Base-by-base conservation (phyloP, 768 basidiomycete genomes). In the Chalciporus chontae region DNA sequence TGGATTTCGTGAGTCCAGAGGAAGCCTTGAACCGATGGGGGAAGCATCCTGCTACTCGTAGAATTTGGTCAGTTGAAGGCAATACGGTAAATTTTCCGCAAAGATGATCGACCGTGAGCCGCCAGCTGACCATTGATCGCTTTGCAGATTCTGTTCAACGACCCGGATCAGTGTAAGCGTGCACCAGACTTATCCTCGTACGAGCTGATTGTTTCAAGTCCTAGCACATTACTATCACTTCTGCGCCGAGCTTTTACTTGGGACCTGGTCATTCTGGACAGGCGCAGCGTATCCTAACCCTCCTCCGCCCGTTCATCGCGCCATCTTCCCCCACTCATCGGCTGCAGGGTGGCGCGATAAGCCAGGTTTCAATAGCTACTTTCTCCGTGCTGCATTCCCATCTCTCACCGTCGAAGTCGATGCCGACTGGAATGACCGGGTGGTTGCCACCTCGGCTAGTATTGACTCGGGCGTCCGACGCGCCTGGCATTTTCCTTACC, bases 151-250 rank as follows among this genome's bases (percentile, higher is more conserved):
- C 64, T 83, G 32, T 74, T 84, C 59, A 87, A 87, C 62, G 88
- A 89, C 52, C 85, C 88, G 0, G 49, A 65, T 2, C 87, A 90
- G 60, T 87, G 71, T 69, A 42, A 24, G 69, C 51, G 39, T n/a
- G 18, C 31, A 39, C 29, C 19, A 5, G 23, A 31, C 17, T 24
- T 29, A 13, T 26, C 34, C 54, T 19, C 24, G 5, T 21, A 24
- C 11, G 15, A 40, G 18, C 45, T 56, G 32, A 55, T 27, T 8
- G n/a, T 31, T 3, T 23, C 19, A 31, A 73, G 70, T 93, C 75
- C 75, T 92, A n/a, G 71, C 75, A 40, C 91, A 93, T 64, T 93
- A 91, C 66, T 93, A 92, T 67, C 91, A 93, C 68, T 84, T 90
- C 51, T 86, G 85, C 27, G 91, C 86, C 0, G 91, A 94, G 62